Conservation (phyloP, 1,139 yeast genomes). For the Taphrina communis region DNA sequence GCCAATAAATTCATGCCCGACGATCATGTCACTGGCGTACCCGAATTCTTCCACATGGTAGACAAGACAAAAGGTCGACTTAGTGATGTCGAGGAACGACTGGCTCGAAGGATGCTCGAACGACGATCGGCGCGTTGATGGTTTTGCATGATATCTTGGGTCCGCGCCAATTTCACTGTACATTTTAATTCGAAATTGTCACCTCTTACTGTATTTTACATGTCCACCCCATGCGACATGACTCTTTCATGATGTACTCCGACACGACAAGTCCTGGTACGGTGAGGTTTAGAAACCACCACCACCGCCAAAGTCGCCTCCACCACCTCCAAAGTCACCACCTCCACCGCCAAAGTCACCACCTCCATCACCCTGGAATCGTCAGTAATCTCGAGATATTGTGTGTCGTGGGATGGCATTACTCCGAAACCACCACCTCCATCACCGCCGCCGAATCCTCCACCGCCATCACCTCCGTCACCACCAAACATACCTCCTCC, state of each 20-base stretch:
- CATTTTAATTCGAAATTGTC: background rate
- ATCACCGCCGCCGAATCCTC: conserved; percentile 20
- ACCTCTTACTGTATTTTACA: background rate
- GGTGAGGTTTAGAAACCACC: conserved; percentile 10
- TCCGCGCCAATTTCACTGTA: background rate
- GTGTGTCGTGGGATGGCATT: background rate
- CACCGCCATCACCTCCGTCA: conserved; percentile 29
- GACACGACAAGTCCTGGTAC: too few species aligned
- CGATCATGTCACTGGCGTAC: conserved; percentile 9
- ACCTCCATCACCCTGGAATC: background rate
- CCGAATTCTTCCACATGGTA: conserved; percentile 7
- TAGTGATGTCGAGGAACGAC: conserved; percentile 10
- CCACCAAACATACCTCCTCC: conserved; percentile 24
- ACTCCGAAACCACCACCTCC: conserved; percentile 25
- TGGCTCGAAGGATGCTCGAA: conserved; percentile 4
- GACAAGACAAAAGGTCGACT: conserved; percentile 12
- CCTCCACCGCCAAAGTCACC: conserved; percentile 25
- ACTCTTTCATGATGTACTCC: background rate
- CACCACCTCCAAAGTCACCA: conserved; percentile 20
- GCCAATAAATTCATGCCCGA: conserved; percentile 8
- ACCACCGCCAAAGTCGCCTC: conserved; percentile 9
- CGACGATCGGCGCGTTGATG: background rate
- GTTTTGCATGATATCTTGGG: background rate
- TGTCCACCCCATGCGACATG: background rate
- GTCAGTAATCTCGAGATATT: background rate